These are phyloP conservation scores for Leonotis leonurus DNA, from an alignment of 257 asterid species.

Conservation along the genomic window DNA sequence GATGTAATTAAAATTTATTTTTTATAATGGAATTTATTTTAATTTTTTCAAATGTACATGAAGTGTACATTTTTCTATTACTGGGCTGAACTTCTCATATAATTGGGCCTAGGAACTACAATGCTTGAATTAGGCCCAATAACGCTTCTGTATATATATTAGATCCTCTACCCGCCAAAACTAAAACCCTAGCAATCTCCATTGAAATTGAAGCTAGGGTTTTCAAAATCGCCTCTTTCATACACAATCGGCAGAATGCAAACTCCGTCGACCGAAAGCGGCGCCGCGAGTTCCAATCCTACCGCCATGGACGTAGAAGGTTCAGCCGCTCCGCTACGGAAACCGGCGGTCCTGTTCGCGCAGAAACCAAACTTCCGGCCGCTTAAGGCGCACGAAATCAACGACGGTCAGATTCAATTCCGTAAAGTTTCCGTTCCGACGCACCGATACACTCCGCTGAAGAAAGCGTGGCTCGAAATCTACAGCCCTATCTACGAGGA, in stretches of 20 bases:
- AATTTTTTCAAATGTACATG: too few species aligned
- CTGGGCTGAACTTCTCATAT: too few species aligned
- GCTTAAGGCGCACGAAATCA: constrained; percentile 66
- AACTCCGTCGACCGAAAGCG: constrained; percentile 1
- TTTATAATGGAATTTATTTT: too few species aligned
- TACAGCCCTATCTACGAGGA: constrained; percentile 64
- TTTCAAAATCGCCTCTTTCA: constrained; percentile 3
- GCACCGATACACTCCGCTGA: constrained; percentile 74
- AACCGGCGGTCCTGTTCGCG: constrained; percentile 26
- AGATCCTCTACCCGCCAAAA: neutral
- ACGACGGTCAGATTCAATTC: constrained; percentile 68
- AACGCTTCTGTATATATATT: too few species aligned
- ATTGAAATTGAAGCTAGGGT: neutral
- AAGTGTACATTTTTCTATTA: too few species aligned
- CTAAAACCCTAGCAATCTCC: constrained; percentile 9
- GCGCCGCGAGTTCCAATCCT: constrained; percentile 6
- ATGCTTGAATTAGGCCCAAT: too few species aligned
- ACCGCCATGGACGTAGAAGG: constrained; percentile 46
- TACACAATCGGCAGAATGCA: neutral
- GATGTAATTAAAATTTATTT: too few species aligned
- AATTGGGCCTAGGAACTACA: too few species aligned
- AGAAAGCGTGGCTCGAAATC: constrained; percentile 72
- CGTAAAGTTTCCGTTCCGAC: constrained; percentile 66
- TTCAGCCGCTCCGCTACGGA: neutral
- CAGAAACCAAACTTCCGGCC: constrained; percentile 65